Evolutionary conservation across 345 rosid genomes (phyloP).

Genomic region (Physaria fendleri): DNA sequence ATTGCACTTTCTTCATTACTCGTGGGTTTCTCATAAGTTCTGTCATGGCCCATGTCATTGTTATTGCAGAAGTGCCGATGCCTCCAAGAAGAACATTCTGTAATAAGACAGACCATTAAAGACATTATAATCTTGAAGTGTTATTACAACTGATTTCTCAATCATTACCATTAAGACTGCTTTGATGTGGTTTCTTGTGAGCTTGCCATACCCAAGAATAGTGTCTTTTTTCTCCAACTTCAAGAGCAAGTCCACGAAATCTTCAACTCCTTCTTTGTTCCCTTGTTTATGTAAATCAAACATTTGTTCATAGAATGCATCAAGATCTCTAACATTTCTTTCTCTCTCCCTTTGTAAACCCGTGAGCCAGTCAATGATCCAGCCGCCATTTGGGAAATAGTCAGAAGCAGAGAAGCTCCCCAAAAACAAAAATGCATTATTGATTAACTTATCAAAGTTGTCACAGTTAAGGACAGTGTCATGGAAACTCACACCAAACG

Average conservation of each 20-base stretch:
- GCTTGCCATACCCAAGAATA: slow-evolving; percentile 6
- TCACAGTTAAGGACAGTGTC: slow-evolving; percentile 23
- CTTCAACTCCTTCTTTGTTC: slow-evolving; percentile 20
- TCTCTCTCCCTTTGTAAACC: slow-evolving; percentile 28
- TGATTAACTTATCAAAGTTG: slow-evolving; percentile 26
- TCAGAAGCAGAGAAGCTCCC: slow-evolving; percentile 37
- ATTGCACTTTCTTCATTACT: slow-evolving; percentile 36
- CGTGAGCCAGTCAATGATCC: slow-evolving; percentile 36
- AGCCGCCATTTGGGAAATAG: slow-evolving; percentile 34
- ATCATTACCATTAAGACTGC: slow-evolving; percentile 28
- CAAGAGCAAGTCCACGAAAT: slow-evolving; percentile 27
- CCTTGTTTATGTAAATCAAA: slow-evolving; percentile 38
- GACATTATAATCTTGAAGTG: background rate
- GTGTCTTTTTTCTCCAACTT: slow-evolving; percentile 23
- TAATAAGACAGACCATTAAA: background rate
- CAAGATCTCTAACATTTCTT: slow-evolving; percentile 26
- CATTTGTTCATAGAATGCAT: slow-evolving; percentile 34
- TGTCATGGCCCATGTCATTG: slow-evolving; percentile 39
- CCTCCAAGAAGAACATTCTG: slow-evolving; percentile 27
- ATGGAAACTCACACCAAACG: slow-evolving; percentile 37
- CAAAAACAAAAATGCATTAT: slow-evolving; percentile 27
- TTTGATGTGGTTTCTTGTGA: slow-evolving; percentile 26
- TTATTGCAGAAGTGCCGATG: slow-evolving; percentile 5
- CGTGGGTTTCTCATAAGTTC: slow-evolving; percentile 34
- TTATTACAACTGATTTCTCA: background rate